Conservation (phyloP, 2,329 filamentous ascomycete genomes). For the Coniochaeta hoffmannii region DNA sequence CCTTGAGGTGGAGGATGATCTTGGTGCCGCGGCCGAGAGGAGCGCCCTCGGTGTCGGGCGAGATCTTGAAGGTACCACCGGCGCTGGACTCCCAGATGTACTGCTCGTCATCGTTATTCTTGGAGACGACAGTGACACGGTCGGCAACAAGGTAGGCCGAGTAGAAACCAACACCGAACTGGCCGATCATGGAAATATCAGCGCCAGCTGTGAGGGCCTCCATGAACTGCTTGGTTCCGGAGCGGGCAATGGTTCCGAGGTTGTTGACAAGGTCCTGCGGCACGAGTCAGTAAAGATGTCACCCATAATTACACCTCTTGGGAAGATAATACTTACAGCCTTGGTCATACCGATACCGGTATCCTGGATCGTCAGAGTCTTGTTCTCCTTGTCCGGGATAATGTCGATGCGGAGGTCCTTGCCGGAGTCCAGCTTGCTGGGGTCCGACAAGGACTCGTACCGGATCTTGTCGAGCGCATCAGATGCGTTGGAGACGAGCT, state of each 20-base stretch:
- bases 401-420: slow-evolving; percentile 99
- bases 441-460: slow-evolving; percentile 96
- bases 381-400: slow-evolving; percentile 93
- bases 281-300: slow-evolving; percentile 26
- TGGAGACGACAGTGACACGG: slow-evolving; percentile 89
- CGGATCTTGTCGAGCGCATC: slow-evolving; percentile 99
- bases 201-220: slow-evolving; percentile 96
- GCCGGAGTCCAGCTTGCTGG: slow-evolving; percentile 91
- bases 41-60: slow-evolving; percentile 83
- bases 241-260: slow-evolving; percentile 97
- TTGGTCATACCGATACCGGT: slow-evolving; percentile 99
- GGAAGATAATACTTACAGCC: slow-evolving; percentile 61
- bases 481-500: slow-evolving; percentile 96
- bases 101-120: slow-evolving; percentile 99
- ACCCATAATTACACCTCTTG: neutral
- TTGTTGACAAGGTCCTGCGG: slow-evolving; percentile 95
- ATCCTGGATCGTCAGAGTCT: slow-evolving; percentile 95
- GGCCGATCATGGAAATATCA: slow-evolving; percentile 99
- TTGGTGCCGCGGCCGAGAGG: slow-evolving; percentile 90
- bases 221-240: slow-evolving; percentile 99
- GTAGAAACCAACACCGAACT: slow-evolving; percentile 99
- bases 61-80: slow-evolving; percentile 94
- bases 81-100: slow-evolving; percentile 99
- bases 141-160: slow-evolving; percentile 99
- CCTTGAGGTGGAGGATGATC: slow-evolving; percentile 98